Base-by-base conservation (phyloP, 108 stramenopile genomes). In the Pseudonitzschia pungens region DNA sequence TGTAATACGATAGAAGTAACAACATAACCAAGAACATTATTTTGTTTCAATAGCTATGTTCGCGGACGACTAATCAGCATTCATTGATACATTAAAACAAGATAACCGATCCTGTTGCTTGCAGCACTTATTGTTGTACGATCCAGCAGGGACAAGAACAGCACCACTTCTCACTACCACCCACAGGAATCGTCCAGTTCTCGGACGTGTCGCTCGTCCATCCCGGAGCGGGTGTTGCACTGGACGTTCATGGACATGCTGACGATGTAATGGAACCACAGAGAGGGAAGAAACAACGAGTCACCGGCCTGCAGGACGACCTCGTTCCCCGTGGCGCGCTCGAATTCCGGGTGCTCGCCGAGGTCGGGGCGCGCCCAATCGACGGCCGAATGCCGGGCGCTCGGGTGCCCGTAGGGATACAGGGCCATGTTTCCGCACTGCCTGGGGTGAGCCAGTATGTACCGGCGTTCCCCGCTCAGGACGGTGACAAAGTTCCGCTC, bases 181-280 rank as follows among this genome's bases (percentile, higher is more conserved):
- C 66, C 66, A n/a, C 66, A 67, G 26, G 66, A 44, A 3, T 67
- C 66, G 36, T 62, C 60, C 8, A 67, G 31, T 6, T 28, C 42
- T 8, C 1, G 45, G 26, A 48, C 66, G 44, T 67, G 21, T 67
- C 45, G 28, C 70, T 80, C 20, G 50, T 45, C 18, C 78, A 83
- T 84, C 8, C 92, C 92, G 57, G 84, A 85, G 68, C 92, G 84
- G 16, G 94, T 92, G 72, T 97, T 98, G 77, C 96, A 97, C 73
- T 98, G 97, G 53, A 84, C 80, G 72, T 98, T 98, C 77, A 91
- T 72, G 32, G 86, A 86, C 70, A 97, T 73, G 74, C 81, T 85
- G 31, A 96, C 80, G 73, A 96, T 96, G 68, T 83, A 92, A 83
- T 97, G 97, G 66, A 98, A 94, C 96, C 96, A 98, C 73, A 83